Base-by-base conservation (phyloP, 352 stramenopile genomes). In the Globisporangium orthogonon region DNA sequence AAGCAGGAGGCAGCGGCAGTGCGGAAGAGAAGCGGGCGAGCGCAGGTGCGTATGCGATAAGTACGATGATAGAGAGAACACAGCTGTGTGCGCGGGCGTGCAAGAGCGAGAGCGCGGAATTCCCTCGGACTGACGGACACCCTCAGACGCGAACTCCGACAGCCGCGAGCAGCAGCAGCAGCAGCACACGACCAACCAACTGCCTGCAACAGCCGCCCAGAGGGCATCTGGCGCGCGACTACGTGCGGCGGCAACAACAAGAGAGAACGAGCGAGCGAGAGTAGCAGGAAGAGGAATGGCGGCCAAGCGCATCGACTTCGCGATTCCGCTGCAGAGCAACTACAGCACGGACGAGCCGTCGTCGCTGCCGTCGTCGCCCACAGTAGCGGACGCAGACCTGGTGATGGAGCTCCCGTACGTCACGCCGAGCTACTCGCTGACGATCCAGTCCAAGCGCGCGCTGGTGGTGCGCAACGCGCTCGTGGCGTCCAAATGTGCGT, bases 361-460 rank as follows among this genome's bases (percentile, higher is more conserved):
- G 60, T 74, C 74, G 62, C 59, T 89, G 58, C 78, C 78, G 52
- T 88, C 77, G 50, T 90, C 82, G 4, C 69, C 76, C 41, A 75
- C 67, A 9, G 60, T 66, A 1, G 70, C 73, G 44, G 65, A 65
- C 18, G 69, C 67, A 3, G 78, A 89, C 52, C 66, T 65, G 31
- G 58, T 73, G 11, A 57, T 91, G 17, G 64, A 78, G 28, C 47
- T 93, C 53, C 81, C 83, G 2, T 88, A 83, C 52, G 65, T 87
- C 41, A 76, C 61, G 60, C 70, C 78, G 14, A 75, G 61, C 52
- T 80, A 70, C 43, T 77, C 78, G 45, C 61, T 93, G 29, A 70
- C 77, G 56, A 76, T 91, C 33, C 77, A 91, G 56, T 79, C 78
- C 50, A 91, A 83, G 66, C 77, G 81, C 54, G 83, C 85, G 45